phyloP scores from a whole-genome alignment of 805 yeast genomes.

The Hanseniaspora thailandica region DNA sequence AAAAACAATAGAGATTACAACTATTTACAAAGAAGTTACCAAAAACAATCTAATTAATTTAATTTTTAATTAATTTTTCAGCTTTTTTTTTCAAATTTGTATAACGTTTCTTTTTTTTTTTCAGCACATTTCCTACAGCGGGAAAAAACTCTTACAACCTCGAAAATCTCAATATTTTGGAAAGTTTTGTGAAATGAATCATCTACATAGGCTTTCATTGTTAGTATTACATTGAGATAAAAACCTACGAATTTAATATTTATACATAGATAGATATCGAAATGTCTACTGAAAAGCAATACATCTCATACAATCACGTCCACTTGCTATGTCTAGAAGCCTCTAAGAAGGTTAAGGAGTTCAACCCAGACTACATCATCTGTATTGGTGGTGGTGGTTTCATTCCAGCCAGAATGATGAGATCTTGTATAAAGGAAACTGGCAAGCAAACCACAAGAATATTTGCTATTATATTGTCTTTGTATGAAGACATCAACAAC shows the following conservation, averaged over 20 bases:
- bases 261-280: no score
- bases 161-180: no score
- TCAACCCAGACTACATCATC: slow-evolving; percentile 80
- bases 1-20: no score
- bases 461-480: slow-evolving; percentile 86
- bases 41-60: no score
- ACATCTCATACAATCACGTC: slow-evolving; percentile 69
- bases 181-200: no score
- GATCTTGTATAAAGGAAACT: slow-evolving; percentile 81
- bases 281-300: slow-evolving; percentile 39
- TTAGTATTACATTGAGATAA: no score
- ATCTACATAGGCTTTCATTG: no score
- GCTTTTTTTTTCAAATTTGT: not conserved
- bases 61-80: no score
- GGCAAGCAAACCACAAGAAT: slow-evolving; percentile 83
- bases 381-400: slow-evolving; percentile 98
- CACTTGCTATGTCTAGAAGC: slow-evolving; percentile 60
- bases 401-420: slow-evolving; percentile 90
- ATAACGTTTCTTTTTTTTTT: not conserved
- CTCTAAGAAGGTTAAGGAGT: slow-evolving; percentile 50
- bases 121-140: not conserved
- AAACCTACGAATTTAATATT: no score
- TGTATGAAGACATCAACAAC: slow-evolving; percentile 71
- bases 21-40: not conserved
- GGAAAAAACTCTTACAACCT: not conserved